Conservation (phyloP, 2,329 filamentous ascomycete species). For the Calycina herbarum region DNA sequence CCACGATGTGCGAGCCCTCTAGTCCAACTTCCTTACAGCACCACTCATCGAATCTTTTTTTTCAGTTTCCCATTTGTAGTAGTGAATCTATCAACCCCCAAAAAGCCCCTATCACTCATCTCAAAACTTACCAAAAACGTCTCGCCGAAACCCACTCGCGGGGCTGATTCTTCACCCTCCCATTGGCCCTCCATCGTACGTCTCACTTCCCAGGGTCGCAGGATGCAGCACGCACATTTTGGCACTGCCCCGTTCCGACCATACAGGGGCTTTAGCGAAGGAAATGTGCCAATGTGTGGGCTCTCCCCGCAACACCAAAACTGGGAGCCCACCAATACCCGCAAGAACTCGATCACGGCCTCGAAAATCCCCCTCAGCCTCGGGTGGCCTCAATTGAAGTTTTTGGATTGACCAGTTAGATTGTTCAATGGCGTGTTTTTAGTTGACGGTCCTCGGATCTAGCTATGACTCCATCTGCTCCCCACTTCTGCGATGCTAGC, state of each 20-base stretch:
- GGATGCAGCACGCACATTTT: neutral
- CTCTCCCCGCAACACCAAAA: neutral
- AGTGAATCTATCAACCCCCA: neutral
- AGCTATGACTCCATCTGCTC: neutral
- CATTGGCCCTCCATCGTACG: neutral
- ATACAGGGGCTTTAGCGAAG: constrained; percentile 6
- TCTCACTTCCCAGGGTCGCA: neutral
- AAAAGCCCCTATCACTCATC: neutral
- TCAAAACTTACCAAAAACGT: constrained; percentile 2
- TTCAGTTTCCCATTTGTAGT: neutral
- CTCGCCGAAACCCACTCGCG: constrained; percentile 1
- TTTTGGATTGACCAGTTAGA: neutral
- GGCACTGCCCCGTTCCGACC: neutral
- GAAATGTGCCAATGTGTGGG: neutral
- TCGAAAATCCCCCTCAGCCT: neutral
- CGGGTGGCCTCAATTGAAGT: neutral
- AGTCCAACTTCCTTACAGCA: neutral
- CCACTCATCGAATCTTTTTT: neutral
- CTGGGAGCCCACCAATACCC: neutral
- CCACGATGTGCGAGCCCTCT: neutral
- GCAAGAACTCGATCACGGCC: neutral
- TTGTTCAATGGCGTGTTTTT: neutral
- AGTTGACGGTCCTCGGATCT: neutral
- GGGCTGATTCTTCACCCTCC: neutral
- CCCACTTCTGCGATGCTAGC: neutral